These are phyloP conservation scores for Besnoitia besnoiti DNA, from an alignment of 169 alveolate genomes.

Conservation along the genomic window DNA sequence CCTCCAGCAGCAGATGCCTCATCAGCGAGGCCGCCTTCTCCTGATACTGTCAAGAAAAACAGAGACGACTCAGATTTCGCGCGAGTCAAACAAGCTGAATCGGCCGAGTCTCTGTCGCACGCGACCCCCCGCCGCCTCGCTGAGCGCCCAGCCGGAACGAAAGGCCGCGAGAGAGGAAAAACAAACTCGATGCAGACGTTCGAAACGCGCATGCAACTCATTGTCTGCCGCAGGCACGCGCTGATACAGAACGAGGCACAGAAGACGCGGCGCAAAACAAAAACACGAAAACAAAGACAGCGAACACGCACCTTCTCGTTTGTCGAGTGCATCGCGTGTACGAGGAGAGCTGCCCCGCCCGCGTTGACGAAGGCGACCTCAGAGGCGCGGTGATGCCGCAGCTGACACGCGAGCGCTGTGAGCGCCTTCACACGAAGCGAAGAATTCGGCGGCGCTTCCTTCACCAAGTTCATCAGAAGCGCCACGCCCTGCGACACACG, in stretches of 20 bases:
- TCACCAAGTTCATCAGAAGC: constrained; percentile 21
- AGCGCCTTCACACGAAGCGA: constrained; percentile 44
- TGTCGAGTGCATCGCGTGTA: constrained; percentile 23
- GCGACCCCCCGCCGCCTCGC: neutral
- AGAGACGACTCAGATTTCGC: neutral
- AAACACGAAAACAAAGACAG: too few relatives aligned
- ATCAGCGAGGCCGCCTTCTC: constrained; percentile 44
- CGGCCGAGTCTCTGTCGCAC: neutral
- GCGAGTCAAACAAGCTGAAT: neutral
- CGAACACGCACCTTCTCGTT: neutral
- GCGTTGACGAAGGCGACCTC: constrained; percentile 26
- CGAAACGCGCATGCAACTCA: too few relatives aligned
- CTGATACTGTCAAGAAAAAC: constrained; percentile 27
- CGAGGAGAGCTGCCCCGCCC: constrained; percentile 41
- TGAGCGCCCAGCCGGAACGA: neutral
- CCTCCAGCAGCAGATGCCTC: constrained; percentile 47
- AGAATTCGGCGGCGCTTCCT: constrained; percentile 20
- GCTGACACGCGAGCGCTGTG: constrained; percentile 41
- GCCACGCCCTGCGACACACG: constrained; percentile 28
- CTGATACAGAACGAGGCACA: neutral
- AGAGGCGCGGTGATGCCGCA: constrained; percentile 34
- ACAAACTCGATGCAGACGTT: too few relatives aligned
- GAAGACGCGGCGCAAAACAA: neutral
- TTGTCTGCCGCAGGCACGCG: too few relatives aligned
- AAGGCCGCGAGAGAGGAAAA: neutral